Base-by-base conservation (phyloP, 352 stramenopile genomes). In the Blastocystis sp. region DNA sequence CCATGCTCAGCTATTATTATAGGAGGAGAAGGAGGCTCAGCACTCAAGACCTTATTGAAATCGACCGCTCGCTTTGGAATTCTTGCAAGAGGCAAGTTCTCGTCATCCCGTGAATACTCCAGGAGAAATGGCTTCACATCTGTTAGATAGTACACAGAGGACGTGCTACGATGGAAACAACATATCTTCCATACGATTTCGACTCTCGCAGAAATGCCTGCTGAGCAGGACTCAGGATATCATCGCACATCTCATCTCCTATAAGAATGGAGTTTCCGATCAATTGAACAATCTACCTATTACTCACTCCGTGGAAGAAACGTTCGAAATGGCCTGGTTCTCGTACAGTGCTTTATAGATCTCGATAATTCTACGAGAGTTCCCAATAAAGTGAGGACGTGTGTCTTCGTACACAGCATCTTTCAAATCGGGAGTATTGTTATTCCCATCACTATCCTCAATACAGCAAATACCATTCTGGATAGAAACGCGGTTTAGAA, bases 341-440 rank as follows among this genome's bases (percentile, higher is more conserved):
- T 80, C 70, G 20, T 80, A 80, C 15, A 80, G 47, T 8, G 70
- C 70, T 1, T 45, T 62, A 47, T 62, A 80, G 41, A 80, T 45
- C 9, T 66, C 29, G 13, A 61, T 56, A 11, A 80, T n/a, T 3
- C 37, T 62, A 6, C 29, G 23, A 7, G 70, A 29, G 34, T 62
- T 61, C 63, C 70, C 70, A 23, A 80, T n/a, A 61, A 80, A 80
- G 50, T 80, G 26, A 0, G 43, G 26, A 63, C 18, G 7, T n/a
- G 13, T 39, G 4, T 80, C 47, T 20, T 80, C 47, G 15, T 80
- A 13, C 41, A 62, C 56, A 2, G 41, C 43, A 13, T 61, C 4
- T 4, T 37, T 9, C 15, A 18, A 11, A 8, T 63, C 39, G 29
- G 61, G 9, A 59, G 18, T 15, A 29, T 41, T 34, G 18, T 15